Conservation (phyloP, 2,329 filamentous ascomycete genomes). For the Botrytis aclada region DNA sequence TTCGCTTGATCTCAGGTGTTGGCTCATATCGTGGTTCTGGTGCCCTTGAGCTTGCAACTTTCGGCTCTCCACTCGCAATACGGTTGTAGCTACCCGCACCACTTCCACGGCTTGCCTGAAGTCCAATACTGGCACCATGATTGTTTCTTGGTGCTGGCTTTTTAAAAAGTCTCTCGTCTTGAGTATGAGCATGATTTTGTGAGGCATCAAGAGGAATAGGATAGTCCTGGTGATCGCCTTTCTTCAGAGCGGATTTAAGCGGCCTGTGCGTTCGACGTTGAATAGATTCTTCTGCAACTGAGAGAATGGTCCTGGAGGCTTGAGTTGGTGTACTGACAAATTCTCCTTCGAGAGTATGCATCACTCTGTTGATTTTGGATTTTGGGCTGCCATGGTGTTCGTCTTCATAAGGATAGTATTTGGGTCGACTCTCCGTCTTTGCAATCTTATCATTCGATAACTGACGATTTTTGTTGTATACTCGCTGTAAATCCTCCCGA, state of each 20-base stretch:
- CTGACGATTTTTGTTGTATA: slow-evolving; percentile 9
- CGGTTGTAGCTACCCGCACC: slow-evolving; percentile 15
- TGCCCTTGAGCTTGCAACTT: not conserved
- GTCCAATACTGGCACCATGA: not conserved
- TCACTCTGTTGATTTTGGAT: not conserved
- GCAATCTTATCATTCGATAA: not conserved
- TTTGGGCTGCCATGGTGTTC: not conserved
- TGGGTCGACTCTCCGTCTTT: not conserved
- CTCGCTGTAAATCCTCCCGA: slow-evolving; percentile 8
- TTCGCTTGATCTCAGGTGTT: slow-evolving; percentile 9
- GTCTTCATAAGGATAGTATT: not conserved
- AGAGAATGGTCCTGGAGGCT: not conserved
- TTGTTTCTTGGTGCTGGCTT: not conserved
- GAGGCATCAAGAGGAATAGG: not conserved
- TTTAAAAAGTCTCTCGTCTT: not conserved
- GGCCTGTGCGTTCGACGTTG: slow-evolving; percentile 9
- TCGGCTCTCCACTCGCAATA: slow-evolving; percentile 3
- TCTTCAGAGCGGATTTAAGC: slow-evolving; percentile 22
- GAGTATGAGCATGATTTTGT: not conserved
- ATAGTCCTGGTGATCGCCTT: not conserved
- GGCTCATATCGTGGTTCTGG: not conserved
- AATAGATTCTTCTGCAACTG: slow-evolving; percentile 13
- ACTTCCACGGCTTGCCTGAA: not conserved
- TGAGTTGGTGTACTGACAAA: not conserved
- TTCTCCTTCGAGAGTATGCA: not conserved